phyloP scores from a whole-genome alignment of 192 early-diverging fungal genomes.

The Entomortierella parvispora region DNA sequence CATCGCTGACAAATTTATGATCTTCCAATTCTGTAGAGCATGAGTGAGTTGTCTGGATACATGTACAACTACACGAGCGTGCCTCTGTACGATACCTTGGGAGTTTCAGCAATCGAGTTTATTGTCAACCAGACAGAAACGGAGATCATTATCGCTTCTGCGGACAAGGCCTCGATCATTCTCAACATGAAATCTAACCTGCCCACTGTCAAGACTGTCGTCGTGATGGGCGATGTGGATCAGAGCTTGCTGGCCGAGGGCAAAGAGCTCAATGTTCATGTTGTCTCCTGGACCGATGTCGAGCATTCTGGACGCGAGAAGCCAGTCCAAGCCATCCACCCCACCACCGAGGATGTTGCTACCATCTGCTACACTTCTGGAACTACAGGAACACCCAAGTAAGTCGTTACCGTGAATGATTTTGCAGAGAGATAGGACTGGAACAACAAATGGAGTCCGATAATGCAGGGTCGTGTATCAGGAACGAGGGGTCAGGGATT shows the following conservation, averaged over 20 bases:
- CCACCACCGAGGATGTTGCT: conserved; percentile 75
- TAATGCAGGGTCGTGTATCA: no score
- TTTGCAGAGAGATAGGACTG: no score
- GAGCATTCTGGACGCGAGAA: conserved; percentile 64
- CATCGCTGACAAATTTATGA: conserved; percentile 42
- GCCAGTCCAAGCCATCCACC: conserved; percentile 54
- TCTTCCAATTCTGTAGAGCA: conserved; percentile 47
- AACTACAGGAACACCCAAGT: conserved; percentile 73
- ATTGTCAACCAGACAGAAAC: conserved; percentile 85
- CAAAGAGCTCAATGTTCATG: conserved; percentile 29
- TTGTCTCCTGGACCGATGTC: conserved; percentile 63
- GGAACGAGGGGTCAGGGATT: no score
- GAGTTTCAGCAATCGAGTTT: conserved; percentile 74
- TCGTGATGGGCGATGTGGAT: conserved; percentile 60
- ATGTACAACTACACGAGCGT: conserved; percentile 75
- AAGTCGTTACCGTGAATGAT: conserved; percentile 57
- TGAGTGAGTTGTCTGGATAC: conserved; percentile 72
- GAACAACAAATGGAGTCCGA: no score
- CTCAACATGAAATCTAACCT: conserved; percentile 51
- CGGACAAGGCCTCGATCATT: conserved; percentile 67
- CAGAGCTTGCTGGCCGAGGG: conserved; percentile 29
- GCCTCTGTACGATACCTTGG: conserved; percentile 90
- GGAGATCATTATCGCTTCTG: conserved; percentile 66
- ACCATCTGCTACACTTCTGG: conserved; percentile 85
- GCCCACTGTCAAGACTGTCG: conserved; percentile 56